Percentiles rank a stretch among this genome's conserved stretches.
phyloP scores from a whole-genome alignment of 2,329 filamentous ascomycete species.

The Epichloe amarillans region DNA sequence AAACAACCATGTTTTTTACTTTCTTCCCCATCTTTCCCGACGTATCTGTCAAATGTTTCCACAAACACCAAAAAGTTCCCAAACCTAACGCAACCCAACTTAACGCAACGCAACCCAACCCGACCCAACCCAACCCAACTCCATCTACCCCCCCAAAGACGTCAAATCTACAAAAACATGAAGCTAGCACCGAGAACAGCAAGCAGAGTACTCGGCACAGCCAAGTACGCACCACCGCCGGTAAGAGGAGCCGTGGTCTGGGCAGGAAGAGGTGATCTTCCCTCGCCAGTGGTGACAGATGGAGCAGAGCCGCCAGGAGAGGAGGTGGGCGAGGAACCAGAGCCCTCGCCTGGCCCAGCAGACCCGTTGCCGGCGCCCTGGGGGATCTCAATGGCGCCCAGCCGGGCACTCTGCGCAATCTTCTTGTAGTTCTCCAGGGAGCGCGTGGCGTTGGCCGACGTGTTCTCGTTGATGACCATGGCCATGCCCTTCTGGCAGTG shows the following conservation, averaged over 20 bases:
- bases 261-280: not conserved
- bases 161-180: slow-evolving; percentile 22
- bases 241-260: slow-evolving; percentile 9
- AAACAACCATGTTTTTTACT: too few relatives aligned
- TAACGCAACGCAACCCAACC: too few relatives aligned
- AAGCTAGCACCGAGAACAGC: slow-evolving; percentile 29
- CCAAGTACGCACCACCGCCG: slow-evolving; percentile 17
- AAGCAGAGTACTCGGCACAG: slow-evolving; percentile 29
- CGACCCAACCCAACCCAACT: too few relatives aligned
- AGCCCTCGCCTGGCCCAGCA: not conserved
- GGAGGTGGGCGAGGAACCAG: not conserved
- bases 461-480: slow-evolving; percentile 62
- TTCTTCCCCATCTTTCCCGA: too few relatives aligned
- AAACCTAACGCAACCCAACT: too few relatives aligned
- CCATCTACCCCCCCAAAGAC: not conserved
- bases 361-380: slow-evolving; percentile 3
- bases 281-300: not conserved
- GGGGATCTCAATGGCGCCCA: slow-evolving; percentile 13
- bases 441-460: slow-evolving; percentile 36
- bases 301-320: not conserved
- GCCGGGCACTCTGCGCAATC: slow-evolving; percentile 18
- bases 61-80: too few relatives aligned
- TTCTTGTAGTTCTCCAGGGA: slow-evolving; percentile 36
- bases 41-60: too few relatives aligned
- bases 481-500: slow-evolving; percentile 68